Conservation (phyloP, 148 eudicot species). For the Arbutus unedo region DNA sequence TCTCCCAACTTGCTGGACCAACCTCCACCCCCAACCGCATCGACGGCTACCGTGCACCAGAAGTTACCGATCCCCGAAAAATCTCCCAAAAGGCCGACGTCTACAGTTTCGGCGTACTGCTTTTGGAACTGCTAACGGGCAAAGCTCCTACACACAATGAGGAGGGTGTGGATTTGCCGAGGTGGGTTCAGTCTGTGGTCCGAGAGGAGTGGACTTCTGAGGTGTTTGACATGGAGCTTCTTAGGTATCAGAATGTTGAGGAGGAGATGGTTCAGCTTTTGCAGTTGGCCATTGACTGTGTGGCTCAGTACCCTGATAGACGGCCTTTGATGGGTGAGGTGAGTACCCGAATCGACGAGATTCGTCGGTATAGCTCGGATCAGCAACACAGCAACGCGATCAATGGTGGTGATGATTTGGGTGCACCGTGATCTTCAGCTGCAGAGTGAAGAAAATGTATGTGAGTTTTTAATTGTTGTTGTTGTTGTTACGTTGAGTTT, state of each 20-base stretch:
- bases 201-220: slow-evolving; percentile 85
- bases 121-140: slow-evolving; percentile 78
- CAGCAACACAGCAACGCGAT: slow-evolving; percentile 33
- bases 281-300: slow-evolving; percentile 80
- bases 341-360: slow-evolving; percentile 44
- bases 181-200: slow-evolving; percentile 97
- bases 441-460: neutral
- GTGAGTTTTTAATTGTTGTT: neutral
- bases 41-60: slow-evolving; percentile 90
- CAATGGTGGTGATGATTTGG: slow-evolving; percentile 25
- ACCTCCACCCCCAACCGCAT: slow-evolving; percentile 63
- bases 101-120: slow-evolving; percentile 84
- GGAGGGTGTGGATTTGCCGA: slow-evolving; percentile 89
- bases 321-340: slow-evolving; percentile 76
- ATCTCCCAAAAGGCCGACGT: slow-evolving; percentile 88
- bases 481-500: neutral
- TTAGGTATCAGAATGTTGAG: slow-evolving; percentile 70
- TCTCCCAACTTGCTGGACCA: slow-evolving; percentile 73
- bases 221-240: slow-evolving; percentile 83
- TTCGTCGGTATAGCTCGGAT: slow-evolving; percentile 34
- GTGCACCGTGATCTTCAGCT: slow-evolving; percentile 10
- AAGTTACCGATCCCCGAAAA: slow-evolving; percentile 68
- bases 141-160: slow-evolving; percentile 90
- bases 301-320: slow-evolving; percentile 78
- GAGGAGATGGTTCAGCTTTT: slow-evolving; percentile 89